Base-by-base conservation (phyloP, 2,329 filamentous ascomycete genomes). In the Cladophialophora psammophila region DNA sequence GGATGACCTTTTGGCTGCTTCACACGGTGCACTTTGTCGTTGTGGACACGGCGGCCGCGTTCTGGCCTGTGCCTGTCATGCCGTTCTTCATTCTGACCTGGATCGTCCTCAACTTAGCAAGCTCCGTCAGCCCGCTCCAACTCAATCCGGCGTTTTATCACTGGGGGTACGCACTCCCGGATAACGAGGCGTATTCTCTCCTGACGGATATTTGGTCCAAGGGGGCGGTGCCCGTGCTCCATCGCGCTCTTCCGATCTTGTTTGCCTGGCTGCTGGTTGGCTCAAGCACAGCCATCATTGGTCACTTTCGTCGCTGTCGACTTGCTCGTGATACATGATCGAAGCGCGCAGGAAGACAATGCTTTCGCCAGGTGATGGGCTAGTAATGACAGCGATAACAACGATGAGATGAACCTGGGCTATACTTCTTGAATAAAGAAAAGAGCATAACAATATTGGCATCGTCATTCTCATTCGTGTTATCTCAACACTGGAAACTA, bases 1-100 rank as follows among this genome's bases (percentile, higher is more conserved):
- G 82, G 82, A 75, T 81, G 72, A 67, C 72, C 0, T 63, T 82
- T 5, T 83, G 81, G 82, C 75, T 84, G 0, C 80, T 80, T 18
- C 78, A 78, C 32, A 79, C 82, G 70, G 68, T 80, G 60, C 81
- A 84, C 66, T 82, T 83, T 61, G 74, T 81, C 15, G 75, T 78
- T 13, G 74, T 84, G 2, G 82, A 85, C 64, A 74, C 78, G n/a
- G 77, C 81, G 53, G 79, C 81, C 0, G 74, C 79, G 42, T 80
- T 80, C 74, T 64, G 82, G 2, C 77, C 80, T 0, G 70, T 76
- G 9, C 74, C 76, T 0, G 80, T 76, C 64, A 75, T 83, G 55
- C 62, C 83, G 0, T 81, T 84, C 75, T 77, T 78, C 7, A 71
- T 83, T 5, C 74, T 84, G 5, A 71, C 77, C 0, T 85, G 82